These are phyloP conservation scores for Fusarium chlamydosporum DNA, from an alignment of 2,329 filamentous ascomycete genomes.

Conservation along the genomic window DNA sequence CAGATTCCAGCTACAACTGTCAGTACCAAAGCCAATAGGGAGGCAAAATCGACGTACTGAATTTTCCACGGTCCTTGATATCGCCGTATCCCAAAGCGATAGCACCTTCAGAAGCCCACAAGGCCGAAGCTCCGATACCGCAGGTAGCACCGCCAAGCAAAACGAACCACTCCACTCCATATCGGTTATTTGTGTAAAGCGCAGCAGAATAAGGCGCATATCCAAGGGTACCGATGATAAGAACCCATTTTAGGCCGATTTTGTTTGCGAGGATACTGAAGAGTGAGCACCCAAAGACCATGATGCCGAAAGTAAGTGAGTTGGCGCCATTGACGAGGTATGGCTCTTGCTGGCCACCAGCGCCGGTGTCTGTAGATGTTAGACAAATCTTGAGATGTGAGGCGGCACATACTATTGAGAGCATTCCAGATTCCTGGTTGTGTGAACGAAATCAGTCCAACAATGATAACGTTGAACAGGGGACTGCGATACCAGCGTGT, in stretches of 20 bases:
- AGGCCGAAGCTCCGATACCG: constrained; percentile 64
- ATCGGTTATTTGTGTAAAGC: constrained; percentile 66
- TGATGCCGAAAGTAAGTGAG: constrained; percentile 55
- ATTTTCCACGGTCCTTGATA: constrained; percentile 62
- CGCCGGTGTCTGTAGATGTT: constrained; percentile 58
- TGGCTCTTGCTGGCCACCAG: constrained; percentile 66
- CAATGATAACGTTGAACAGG: constrained; percentile 67
- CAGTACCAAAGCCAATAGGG: neutral
- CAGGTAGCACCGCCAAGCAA: constrained; percentile 64
- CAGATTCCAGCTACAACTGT: constrained; percentile 62
- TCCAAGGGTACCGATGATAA: constrained; percentile 62
- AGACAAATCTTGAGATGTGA: rapidly evolving
- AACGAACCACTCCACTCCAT: constrained; percentile 67
- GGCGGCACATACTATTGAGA: constrained; percentile 58
- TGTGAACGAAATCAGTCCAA: constrained; percentile 67
- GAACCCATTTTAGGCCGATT: constrained; percentile 63
- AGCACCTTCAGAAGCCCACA: constrained; percentile 67
- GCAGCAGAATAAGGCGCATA: constrained; percentile 65
- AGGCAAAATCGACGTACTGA: constrained; percentile 32
- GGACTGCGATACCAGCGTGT: constrained; percentile 48
- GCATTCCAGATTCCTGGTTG: constrained; percentile 69
- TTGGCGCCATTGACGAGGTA: constrained; percentile 57
- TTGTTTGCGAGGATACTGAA: constrained; percentile 63
- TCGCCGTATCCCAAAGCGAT: constrained; percentile 66
- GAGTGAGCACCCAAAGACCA: constrained; percentile 61